These are phyloP conservation scores for Saraca asoca DNA, from an alignment of 331 rosid genomes.

Conservation along the genomic window DNA sequence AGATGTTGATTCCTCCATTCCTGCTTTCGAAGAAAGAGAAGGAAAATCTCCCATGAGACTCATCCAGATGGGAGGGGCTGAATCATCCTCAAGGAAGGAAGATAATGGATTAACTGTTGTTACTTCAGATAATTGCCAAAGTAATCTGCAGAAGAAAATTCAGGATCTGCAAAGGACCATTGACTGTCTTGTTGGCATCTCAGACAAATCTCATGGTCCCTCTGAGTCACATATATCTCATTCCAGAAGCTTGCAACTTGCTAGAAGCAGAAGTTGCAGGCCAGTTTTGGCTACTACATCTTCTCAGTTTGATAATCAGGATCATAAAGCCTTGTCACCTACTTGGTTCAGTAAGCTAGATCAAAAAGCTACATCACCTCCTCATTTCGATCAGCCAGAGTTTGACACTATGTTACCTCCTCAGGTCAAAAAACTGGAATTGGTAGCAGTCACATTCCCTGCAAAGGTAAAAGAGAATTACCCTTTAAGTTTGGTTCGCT, in stretches of 20 bases:
- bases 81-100: conserved; percentile 37
- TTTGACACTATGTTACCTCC: conserved; percentile 24
- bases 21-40: conserved; percentile 44
- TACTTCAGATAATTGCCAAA: conserved; percentile 37
- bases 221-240: conserved; percentile 31
- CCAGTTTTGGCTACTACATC: conserved; percentile 41
- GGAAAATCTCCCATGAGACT: conserved; percentile 33
- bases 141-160: conserved; percentile 41
- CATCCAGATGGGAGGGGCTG: conserved; percentile 15
- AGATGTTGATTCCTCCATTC: conserved; percentile 21
- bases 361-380: conserved; percentile 21
- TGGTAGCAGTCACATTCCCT: conserved; percentile 18
- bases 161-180: conserved; percentile 52
- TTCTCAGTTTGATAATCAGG: conserved; percentile 34
- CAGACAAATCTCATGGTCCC: conserved; percentile 41
- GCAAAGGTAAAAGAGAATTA: conserved; percentile 33
- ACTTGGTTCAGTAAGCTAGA: conserved; percentile 29
- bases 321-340: conserved; percentile 28
- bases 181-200: conserved; percentile 39
- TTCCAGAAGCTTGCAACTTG: conserved; percentile 31
- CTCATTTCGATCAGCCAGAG: conserved; percentile 33
- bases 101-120: conserved; percentile 32
- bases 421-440: neutral
- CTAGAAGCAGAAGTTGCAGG: conserved; percentile 59
- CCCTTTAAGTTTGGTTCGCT: conserved; percentile 26